These are phyloP conservation scores for Chiua virens DNA, from an alignment of 768 basidiomycete species.

Conservation along the genomic window DNA sequence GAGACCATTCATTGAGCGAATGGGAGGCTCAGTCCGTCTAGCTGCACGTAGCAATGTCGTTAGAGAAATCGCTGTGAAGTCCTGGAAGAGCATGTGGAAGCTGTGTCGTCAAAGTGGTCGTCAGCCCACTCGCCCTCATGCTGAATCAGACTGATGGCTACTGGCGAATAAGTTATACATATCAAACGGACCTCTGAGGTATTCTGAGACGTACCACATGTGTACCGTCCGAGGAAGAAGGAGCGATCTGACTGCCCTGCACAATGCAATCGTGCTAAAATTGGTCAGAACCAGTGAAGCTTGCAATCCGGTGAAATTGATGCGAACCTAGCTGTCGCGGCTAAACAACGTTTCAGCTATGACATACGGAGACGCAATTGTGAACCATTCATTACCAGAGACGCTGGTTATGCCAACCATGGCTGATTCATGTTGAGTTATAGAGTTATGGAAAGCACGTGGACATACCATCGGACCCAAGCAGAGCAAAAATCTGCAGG, in stretches of 20 bases:
- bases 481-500: constrained; percentile 13
- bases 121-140: neutral
- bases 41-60: too few relatives aligned
- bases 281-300: neutral
- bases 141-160: too few relatives aligned
- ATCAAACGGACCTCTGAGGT: neutral
- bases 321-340: constrained; percentile 14
- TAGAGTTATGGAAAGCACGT: too few relatives aligned
- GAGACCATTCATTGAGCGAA: too few relatives aligned
- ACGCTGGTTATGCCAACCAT: constrained; percentile 1
- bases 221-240: neutral
- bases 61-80: too few relatives aligned
- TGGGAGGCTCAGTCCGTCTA: too few relatives aligned
- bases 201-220: neutral
- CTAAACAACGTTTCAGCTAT: constrained; percentile 7
- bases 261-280: constrained; percentile 15
- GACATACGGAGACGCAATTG: neutral
- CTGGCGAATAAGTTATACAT: neutral
- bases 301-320: neutral
- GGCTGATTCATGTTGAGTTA: neutral
- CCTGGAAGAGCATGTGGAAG: neutral
- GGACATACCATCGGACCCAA: neutral
- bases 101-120: constrained; percentile 3
- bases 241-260: constrained; percentile 18
- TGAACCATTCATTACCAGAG: constrained; percentile 3